Evolutionary conservation across 495 filamentous ascomycete species (phyloP).

Genomic region (Daldinia grandis): DNA sequence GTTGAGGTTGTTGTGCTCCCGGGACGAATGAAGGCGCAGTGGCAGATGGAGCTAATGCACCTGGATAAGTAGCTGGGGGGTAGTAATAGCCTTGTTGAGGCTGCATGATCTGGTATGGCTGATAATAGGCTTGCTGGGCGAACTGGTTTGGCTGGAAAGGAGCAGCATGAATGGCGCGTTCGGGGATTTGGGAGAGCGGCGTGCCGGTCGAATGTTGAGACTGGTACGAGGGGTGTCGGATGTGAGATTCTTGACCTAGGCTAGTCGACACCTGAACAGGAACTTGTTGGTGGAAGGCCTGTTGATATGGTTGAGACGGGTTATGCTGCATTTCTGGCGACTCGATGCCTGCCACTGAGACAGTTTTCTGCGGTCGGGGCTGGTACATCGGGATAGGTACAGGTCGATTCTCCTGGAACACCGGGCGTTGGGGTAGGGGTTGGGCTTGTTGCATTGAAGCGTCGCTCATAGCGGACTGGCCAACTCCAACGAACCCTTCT

Average conservation of each 20-base stretch:
- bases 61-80: slow-evolving; percentile 63
- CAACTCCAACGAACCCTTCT: slow-evolving; percentile 22
- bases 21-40: slow-evolving; percentile 67
- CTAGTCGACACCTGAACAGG: slow-evolving; percentile 71
- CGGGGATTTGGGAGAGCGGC: slow-evolving; percentile 92
- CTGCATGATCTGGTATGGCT: slow-evolving; percentile 59
- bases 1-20: slow-evolving; percentile 60
- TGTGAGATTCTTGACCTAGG: slow-evolving; percentile 68
- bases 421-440: slow-evolving; percentile 73
- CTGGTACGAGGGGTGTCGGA: slow-evolving; percentile 75
- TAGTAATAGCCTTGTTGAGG: slow-evolving; percentile 66
- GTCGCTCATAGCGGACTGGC: slow-evolving; percentile 56
- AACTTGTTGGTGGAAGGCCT: slow-evolving; percentile 92
- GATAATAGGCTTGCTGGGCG: slow-evolving; percentile 70
- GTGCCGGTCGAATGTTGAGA: slow-evolving; percentile 82
- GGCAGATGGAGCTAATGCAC: slow-evolving; percentile 61
- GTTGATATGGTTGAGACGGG: slow-evolving; percentile 70
- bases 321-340: slow-evolving; percentile 77
- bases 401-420: slow-evolving; percentile 79
- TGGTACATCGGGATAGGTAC: slow-evolving; percentile 91
- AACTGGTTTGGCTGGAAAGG: slow-evolving; percentile 85
- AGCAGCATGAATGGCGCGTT: slow-evolving; percentile 90
- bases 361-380: slow-evolving; percentile 91
- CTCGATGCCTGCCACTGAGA: slow-evolving; percentile 95
- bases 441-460: slow-evolving; percentile 65